A percentile compares a stretch with the other conserved stretches of the same genome.
Evolutionary conservation across 164 flowering plant species (phyloP).

Genomic region (Santalum album): DNA sequence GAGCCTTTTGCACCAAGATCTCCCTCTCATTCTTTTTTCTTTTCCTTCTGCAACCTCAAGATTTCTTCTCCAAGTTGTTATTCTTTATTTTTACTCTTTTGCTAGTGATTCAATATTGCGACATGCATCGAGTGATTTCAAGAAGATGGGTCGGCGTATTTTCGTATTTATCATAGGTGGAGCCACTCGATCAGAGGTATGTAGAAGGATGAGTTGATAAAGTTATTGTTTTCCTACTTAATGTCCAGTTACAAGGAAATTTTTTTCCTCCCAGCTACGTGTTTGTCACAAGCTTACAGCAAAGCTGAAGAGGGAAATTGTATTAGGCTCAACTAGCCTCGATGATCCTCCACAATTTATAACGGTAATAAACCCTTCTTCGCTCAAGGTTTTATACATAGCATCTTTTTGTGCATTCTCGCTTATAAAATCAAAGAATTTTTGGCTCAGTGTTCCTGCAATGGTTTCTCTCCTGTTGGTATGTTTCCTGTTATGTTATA

Average conservation of each 20-base stretch:
- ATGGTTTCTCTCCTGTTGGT: too few species aligned
- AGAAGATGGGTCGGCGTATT: conserved; percentile 90
- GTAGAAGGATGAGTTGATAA: not conserved
- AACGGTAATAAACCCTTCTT: conserved; percentile 37
- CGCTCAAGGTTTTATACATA: not conserved
- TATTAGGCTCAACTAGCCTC: conserved; percentile 87
- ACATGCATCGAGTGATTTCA: conserved; percentile 68
- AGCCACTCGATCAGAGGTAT: conserved; percentile 97
- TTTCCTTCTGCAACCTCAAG: not conserved
- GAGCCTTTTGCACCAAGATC: too few species aligned
- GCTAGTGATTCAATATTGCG: conserved; percentile 78
- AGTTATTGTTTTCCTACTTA: not conserved
- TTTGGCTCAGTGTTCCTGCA: too few species aligned
- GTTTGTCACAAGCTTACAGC: conserved; percentile 81
- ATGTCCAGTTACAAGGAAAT: too few species aligned
- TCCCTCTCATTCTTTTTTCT: not conserved
- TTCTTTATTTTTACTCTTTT: conserved; percentile 2
- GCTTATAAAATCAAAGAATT: not conserved
- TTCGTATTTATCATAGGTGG: conserved; percentile 97
- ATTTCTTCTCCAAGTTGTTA: not conserved
- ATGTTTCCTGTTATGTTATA: too few species aligned
- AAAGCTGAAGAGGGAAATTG: conserved; percentile 72
- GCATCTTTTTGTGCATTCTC: not conserved
- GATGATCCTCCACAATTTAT: conserved; percentile 95
- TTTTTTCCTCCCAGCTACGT: conserved; percentile 45